These are phyloP conservation scores for Clitoria ternatea DNA, from an alignment of 306 rosid species.

Conservation along the genomic window DNA sequence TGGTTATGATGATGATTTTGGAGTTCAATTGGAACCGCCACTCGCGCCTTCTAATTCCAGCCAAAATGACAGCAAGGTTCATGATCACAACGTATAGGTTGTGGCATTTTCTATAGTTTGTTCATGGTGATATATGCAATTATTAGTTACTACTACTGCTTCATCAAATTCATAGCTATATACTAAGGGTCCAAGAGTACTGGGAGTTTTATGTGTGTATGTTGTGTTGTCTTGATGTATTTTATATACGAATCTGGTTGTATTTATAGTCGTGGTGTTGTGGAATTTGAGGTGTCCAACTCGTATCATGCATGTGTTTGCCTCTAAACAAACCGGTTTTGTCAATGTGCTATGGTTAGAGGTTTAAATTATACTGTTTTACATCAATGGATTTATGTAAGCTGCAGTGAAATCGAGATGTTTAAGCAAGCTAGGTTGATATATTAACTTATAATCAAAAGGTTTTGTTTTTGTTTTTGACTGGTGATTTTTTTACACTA, in stretches of 20 bases:
- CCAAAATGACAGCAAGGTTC: conserved; percentile 31
- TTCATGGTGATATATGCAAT: too few relatives aligned
- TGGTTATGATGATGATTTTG: conserved; percentile 6
- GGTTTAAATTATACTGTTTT: neutral
- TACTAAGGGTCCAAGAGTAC: neutral
- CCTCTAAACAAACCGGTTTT: neutral
- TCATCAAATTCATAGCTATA: neutral
- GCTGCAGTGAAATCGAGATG: neutral
- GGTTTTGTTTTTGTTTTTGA: too few relatives aligned
- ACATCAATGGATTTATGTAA: neutral
- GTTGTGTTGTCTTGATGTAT: neutral
- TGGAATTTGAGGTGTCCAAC: neutral
- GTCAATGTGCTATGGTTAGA: neutral
- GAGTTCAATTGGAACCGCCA: conserved; percentile 39
- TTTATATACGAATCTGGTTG: neutral
- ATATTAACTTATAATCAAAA: too few relatives aligned
- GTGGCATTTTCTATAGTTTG: neutral
- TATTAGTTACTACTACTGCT: neutral
- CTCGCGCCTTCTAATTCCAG: conserved; percentile 33
- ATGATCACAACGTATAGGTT: neutral
- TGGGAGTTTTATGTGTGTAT: neutral
- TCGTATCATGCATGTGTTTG: neutral
- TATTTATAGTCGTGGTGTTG: neutral
- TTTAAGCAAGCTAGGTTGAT: too few relatives aligned
- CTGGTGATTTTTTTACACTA: too few relatives aligned